Conservation (phyloP, 345 rosid species). For the Moricandia moricandioides region DNA sequence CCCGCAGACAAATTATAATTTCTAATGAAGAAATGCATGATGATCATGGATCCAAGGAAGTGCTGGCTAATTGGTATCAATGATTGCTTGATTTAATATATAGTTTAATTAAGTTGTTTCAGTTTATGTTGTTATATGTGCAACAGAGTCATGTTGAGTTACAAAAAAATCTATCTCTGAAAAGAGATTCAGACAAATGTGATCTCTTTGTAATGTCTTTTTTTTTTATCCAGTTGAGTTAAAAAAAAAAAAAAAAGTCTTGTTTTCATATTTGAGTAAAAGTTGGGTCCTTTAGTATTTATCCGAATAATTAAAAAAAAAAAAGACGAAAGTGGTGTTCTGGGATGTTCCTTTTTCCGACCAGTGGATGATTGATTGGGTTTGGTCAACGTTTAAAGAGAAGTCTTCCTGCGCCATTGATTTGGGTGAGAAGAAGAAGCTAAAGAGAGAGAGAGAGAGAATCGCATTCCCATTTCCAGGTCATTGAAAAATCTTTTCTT, state of each 20-base stretch:
- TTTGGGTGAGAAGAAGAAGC: not conserved
- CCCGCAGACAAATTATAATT: not conserved
- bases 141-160: not conserved
- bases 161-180: constrained; percentile 1
- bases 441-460: not conserved
- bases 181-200: not conserved
- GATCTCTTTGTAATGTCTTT: not conserved
- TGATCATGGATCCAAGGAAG: not conserved
- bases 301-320: not conserved
- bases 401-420: constrained; percentile 9
- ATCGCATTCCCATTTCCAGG: no score
- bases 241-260: not conserved
- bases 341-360: constrained; percentile 29
- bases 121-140: not conserved
- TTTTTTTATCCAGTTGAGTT: not conserved
- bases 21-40: not conserved
- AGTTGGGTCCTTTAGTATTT: not conserved
- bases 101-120: not conserved
- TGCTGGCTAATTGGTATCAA: not conserved
- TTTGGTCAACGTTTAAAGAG: constrained; percentile 31
- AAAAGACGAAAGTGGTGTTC: constrained; percentile 6
- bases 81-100: not conserved
- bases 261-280: not conserved
- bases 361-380: constrained; percentile 21
- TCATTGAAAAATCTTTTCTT: not conserved